Percentiles rank a stretch among this genome's conserved stretches.
Conservation (phyloP, 495 filamentous ascomycete species). For the Glonium stellatum region DNA sequence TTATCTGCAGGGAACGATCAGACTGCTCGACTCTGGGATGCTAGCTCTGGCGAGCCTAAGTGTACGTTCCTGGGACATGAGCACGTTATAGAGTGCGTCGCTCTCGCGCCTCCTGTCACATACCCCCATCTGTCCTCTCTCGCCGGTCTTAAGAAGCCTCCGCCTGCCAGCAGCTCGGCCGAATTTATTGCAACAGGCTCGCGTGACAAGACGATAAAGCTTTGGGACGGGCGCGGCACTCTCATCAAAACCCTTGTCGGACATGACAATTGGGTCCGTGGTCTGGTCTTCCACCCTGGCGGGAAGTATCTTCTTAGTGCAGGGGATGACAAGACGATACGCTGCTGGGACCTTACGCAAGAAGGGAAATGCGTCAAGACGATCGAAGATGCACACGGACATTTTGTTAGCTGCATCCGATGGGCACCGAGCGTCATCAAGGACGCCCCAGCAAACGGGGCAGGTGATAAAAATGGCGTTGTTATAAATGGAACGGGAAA, state of each 20-base stretch:
- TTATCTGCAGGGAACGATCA: conserved; percentile 77
- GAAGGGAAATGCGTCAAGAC: conserved; percentile 86
- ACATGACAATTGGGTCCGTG: conserved; percentile 95
- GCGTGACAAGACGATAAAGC: conserved; percentile 82
- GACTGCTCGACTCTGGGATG: conserved; percentile 80
- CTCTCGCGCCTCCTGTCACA: conserved; percentile 72
- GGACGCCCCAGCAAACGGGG: conserved; percentile 44
- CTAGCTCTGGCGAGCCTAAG: conserved; percentile 64
- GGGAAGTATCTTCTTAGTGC: conserved; percentile 87
- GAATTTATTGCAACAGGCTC: conserved; percentile 90
- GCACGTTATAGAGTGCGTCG: conserved; percentile 81
- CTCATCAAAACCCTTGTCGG: conserved; percentile 81
- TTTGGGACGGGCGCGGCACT: conserved; percentile 85
- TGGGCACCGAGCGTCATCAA: conserved; percentile 82
- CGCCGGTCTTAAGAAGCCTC: conserved; percentile 79
- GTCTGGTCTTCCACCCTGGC: conserved; percentile 82
- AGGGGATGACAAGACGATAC: conserved; percentile 82
- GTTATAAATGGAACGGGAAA: conserved; percentile 45
- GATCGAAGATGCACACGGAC: conserved; percentile 68
- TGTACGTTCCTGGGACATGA: conserved; percentile 82
- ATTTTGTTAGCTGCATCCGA: conserved; percentile 80
- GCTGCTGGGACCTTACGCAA: conserved; percentile 92
- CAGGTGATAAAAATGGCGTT: conserved; percentile 30
- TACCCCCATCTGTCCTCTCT: conserved; percentile 71
- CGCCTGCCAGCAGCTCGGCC: conserved; percentile 61